A percentile compares a stretch with the other conserved stretches of the same genome.
Evolutionary conservation across 768 basidiomycete genomes (phyloP).

Genomic region (Imleria badia): DNA sequence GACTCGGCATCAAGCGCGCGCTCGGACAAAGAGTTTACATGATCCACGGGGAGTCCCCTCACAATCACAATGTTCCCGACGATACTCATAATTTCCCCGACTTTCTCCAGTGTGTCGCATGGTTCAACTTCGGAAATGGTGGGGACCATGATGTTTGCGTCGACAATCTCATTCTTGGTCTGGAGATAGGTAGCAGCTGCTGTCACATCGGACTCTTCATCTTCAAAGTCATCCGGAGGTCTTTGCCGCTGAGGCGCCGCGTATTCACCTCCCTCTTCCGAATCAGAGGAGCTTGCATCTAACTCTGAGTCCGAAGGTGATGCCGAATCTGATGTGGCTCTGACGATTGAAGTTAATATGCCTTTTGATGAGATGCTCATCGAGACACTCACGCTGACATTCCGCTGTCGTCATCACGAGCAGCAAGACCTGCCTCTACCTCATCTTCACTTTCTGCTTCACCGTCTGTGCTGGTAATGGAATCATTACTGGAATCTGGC

Average conservation of each 20-base stretch:
- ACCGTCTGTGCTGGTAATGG: conserved; percentile 51
- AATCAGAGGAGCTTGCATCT: conserved; percentile 20
- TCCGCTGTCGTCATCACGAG: conserved; percentile 39
- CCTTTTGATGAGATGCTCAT: background rate
- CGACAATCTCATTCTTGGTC: conserved; percentile 70
- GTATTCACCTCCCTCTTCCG: conserved; percentile 17
- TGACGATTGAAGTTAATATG: conserved; percentile 24
- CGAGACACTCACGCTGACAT: conserved; percentile 21
- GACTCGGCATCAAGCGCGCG: conserved; percentile 85
- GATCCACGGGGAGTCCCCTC: conserved; percentile 52
- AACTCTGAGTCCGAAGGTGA: conserved; percentile 38
- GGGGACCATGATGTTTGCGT: conserved; percentile 60
- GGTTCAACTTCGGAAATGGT: conserved; percentile 59
- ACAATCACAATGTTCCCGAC: conserved; percentile 74
- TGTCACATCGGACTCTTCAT: conserved; percentile 48
- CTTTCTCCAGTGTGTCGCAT: conserved; percentile 67
- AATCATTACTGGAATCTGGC: conserved; percentile 39
- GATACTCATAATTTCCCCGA: conserved; percentile 78
- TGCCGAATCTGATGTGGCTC: conserved; percentile 35
- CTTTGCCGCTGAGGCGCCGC: conserved; percentile 5
- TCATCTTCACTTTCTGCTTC: conserved; percentile 69
- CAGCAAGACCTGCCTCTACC: conserved; percentile 62
- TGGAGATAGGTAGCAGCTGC: conserved; percentile 47
- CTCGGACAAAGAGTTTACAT: conserved; percentile 48
- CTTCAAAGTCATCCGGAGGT: conserved; percentile 39